Conservation (phyloP, 768 basidiomycete genomes). For the Basidioascus undulatus region DNA sequence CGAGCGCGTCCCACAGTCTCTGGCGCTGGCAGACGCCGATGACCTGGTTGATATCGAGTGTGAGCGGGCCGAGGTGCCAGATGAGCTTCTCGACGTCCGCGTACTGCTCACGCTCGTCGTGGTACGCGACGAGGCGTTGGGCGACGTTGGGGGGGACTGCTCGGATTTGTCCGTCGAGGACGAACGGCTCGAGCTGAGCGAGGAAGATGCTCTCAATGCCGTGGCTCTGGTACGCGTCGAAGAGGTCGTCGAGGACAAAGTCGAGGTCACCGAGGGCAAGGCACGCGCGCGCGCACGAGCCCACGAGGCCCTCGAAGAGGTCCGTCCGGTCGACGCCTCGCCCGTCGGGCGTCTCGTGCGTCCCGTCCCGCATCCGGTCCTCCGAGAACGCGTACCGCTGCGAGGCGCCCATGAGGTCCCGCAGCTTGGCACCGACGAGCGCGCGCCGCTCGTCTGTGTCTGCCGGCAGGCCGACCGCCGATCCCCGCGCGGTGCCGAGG, state of each 20-base stretch:
- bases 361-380: conserved; percentile 73
- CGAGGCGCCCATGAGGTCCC: conserved; percentile 67
- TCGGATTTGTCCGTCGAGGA: conserved; percentile 46
- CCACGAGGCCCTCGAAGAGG: conserved; percentile 70
- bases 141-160: conserved; percentile 67
- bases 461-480: conserved; percentile 61
- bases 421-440: conserved; percentile 49
- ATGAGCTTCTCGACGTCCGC: conserved; percentile 69
- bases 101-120: conserved; percentile 43
- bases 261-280: conserved; percentile 56
- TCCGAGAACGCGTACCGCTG: conserved; percentile 78
- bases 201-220: conserved; percentile 73
- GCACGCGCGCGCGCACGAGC: conserved; percentile 50
- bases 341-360: conserved; percentile 54
- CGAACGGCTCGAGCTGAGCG: conserved; percentile 50
- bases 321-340: conserved; percentile 78
- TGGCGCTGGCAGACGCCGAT: conserved; percentile 62
- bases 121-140: conserved; percentile 53
- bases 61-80: conserved; percentile 82
- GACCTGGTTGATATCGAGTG: conserved; percentile 80
- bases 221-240: conserved; percentile 60
- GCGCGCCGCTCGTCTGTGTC: conserved; percentile 31
- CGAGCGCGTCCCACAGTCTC: conserved; percentile 72
- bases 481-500: conserved; percentile 46
- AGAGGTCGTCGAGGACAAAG: conserved; percentile 80